These are phyloP conservation scores for Physocladia obscura DNA, from an alignment of 192 early-diverging fungal genomes.

Conservation along the genomic window DNA sequence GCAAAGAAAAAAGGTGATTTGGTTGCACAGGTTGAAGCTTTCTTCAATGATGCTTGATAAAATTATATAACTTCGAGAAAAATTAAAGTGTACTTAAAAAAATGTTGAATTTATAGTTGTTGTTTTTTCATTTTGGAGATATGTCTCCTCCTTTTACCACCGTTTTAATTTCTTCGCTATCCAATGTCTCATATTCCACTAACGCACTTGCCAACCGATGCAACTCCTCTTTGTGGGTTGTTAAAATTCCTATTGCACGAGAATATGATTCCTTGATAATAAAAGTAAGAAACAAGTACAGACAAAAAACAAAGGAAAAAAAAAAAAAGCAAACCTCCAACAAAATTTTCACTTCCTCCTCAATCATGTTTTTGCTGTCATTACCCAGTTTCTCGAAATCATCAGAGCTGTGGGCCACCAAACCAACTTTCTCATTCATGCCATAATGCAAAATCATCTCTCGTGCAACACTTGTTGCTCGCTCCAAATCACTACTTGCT, in stretches of 20 bases:
- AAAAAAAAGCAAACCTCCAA: conserved; percentile 58
- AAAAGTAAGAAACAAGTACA: conserved; percentile 2
- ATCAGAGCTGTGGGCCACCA: conserved; percentile 73
- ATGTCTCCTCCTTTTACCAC: conserved; percentile 61
- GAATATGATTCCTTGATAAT: conserved; percentile 55
- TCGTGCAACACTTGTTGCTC: conserved; percentile 85
- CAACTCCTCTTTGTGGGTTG: conserved; percentile 78
- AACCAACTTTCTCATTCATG: conserved; percentile 93
- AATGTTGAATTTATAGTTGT: neutral
- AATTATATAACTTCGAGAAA: neutral
- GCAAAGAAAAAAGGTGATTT: conserved; percentile 8
- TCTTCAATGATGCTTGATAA: too few species aligned
- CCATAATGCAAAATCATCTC: conserved; percentile 90
- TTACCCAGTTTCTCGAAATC: conserved; percentile 71
- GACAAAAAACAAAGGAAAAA: conserved; percentile 12
- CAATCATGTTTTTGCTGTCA: conserved; percentile 78
- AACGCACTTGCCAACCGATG: conserved; percentile 89
- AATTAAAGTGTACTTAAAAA: too few species aligned
- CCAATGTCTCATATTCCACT: conserved; percentile 92
- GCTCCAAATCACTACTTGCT: conserved; percentile 84
- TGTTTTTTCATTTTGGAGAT: neutral
- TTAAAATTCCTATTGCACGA: conserved; percentile 73
- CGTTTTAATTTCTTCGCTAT: conserved; percentile 79
- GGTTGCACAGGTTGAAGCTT: neutral
- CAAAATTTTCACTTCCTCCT: conserved; percentile 78